Evolutionary conservation across 139 green algal species (phyloP).

Genomic region (Micractinium sp.): DNA sequence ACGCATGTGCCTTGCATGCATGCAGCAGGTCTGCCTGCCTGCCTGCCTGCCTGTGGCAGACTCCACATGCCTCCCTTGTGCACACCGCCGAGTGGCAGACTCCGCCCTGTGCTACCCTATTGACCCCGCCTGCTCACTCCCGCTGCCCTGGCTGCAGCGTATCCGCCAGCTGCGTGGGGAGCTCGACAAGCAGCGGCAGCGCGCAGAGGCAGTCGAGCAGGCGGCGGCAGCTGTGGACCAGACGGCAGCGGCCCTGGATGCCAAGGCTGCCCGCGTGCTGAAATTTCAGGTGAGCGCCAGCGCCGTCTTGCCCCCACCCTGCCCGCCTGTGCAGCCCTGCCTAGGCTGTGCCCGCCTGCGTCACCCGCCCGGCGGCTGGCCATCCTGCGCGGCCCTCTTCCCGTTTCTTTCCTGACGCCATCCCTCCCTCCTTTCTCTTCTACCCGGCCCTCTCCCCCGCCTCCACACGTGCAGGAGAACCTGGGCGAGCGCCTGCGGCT

Average conservation of each 20-base stretch:
- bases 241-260: conserved; percentile 4
- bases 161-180: conserved; percentile 45
- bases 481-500: conserved; percentile 46
- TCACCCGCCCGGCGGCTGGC: too few species aligned
- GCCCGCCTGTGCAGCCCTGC: background rate
- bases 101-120: too few species aligned
- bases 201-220: background rate
- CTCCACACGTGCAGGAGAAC: conserved; percentile 20
- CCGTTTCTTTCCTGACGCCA: too few species aligned
- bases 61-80: background rate
- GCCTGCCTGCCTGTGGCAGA: background rate
- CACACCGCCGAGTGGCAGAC: too few species aligned
- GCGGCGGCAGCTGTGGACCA: conserved; percentile 6
- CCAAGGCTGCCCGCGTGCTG: background rate
- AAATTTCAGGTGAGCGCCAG: conserved; percentile 2
- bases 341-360: too few species aligned
- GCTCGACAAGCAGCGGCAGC: conserved; percentile 23
- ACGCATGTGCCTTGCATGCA: too few species aligned
- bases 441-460: background rate
- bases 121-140: background rate
- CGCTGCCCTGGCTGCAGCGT: conserved; percentile 34
- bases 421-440: too few species aligned
- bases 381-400: too few species aligned
- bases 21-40: too few species aligned
- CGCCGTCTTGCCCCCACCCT: too few species aligned